phyloP scores from a whole-genome alignment of 2,329 filamentous ascomycete species.

The Fusarium decemcellulare region DNA sequence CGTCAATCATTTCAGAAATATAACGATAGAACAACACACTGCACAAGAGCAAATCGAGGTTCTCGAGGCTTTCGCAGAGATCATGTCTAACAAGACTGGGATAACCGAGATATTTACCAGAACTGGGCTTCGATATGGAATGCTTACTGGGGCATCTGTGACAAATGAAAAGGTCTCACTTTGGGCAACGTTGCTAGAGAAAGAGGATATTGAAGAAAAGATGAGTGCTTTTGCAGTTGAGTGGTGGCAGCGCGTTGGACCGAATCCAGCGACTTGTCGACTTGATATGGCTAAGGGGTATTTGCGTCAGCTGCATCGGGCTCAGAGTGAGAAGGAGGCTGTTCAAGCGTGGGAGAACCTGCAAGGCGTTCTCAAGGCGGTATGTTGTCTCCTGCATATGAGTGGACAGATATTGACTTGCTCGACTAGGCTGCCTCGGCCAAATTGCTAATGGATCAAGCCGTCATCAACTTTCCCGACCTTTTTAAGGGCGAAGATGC shows the following conservation, averaged over 20 bases:
- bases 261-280: not conserved
- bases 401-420: not conserved
- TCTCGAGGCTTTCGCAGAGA: conserved; percentile 38
- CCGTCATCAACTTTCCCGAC: not conserved
- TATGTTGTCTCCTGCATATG: not conserved
- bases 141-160: too few species aligned
- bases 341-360: not conserved
- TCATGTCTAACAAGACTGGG: conserved; percentile 30
- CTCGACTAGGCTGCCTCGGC: not conserved
- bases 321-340: not conserved
- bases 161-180: not conserved
- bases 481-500: not conserved
- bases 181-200: not conserved
- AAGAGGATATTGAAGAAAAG: accelerated
- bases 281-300: conserved; percentile 7
- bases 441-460: conserved; percentile 10
- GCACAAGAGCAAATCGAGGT: conserved; percentile 35
- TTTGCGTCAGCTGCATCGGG: not conserved
- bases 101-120: conserved; percentile 32
- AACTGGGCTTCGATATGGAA: not conserved
- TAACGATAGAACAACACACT: conserved; percentile 34
- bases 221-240: not conserved
- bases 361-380: not conserved
- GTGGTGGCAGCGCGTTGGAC: conserved; percentile 9
- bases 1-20: conserved; percentile 28